phyloP scores from a whole-genome alignment of 805 yeast genomes.

The Ogataea angusta region DNA sequence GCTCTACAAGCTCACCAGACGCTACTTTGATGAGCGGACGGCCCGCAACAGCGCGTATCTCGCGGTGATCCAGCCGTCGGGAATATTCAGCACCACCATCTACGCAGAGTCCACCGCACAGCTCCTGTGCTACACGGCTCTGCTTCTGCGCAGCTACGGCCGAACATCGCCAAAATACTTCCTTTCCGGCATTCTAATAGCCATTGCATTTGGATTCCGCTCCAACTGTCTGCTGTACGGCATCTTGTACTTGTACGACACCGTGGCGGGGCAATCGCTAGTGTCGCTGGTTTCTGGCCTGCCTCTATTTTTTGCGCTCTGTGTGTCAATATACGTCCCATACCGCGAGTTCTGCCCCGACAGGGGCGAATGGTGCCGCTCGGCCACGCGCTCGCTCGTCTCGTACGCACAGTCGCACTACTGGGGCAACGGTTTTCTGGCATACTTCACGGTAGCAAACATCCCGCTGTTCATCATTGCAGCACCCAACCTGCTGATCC shows the following conservation, averaged over 20 bases:
- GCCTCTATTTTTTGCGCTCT: conserved; percentile 44
- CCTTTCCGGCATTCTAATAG: conserved; percentile 52
- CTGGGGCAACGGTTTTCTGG: conserved; percentile 82
- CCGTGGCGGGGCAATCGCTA: conserved; percentile 29
- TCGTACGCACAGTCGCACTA: conserved; percentile 71
- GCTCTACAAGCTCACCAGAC: conserved; percentile 46
- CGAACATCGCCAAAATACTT: conserved; percentile 29
- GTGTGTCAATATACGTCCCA: conserved; percentile 49
- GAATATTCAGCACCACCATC: conserved; percentile 68
- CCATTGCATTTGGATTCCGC: conserved; percentile 59
- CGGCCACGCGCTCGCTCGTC: conserved; percentile 55
- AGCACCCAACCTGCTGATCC: conserved; percentile 56
- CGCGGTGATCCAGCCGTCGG: conserved; percentile 70
- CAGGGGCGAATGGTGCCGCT: conserved; percentile 75
- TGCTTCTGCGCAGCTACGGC: conserved; percentile 40
- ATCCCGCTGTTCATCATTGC: conserved; percentile 81
- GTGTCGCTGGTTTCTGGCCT: conserved; percentile 54
- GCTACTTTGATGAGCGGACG: conserved; percentile 12
- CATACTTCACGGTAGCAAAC: conserved; percentile 80
- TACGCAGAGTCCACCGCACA: conserved; percentile 78
- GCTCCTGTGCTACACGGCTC: conserved; percentile 52
- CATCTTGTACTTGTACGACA: conserved; percentile 56
- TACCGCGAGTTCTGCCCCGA: conserved; percentile 63
- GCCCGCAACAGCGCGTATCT: conserved; percentile 31
- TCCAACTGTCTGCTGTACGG: conserved; percentile 80